These are phyloP conservation scores for Cenococcum geophilum DNA, from an alignment of 495 filamentous ascomycete species.

Conservation along the genomic window DNA sequence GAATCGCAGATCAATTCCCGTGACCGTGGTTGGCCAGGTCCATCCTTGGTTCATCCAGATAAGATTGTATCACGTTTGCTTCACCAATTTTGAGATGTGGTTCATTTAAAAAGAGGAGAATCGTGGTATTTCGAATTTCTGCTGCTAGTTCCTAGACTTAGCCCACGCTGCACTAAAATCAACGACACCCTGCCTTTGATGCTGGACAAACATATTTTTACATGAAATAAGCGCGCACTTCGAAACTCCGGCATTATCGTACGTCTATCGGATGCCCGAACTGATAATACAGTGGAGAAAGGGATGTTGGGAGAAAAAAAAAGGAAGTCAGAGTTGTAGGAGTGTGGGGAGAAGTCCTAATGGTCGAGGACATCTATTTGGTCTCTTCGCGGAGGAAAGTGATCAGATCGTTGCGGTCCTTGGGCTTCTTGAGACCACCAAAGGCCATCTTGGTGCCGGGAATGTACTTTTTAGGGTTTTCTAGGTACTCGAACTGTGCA, in stretches of 20 bases:
- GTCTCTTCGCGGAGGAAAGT: constrained; percentile 48
- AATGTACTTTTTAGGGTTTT: constrained; percentile 95
- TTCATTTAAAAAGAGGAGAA: constrained; percentile 26
- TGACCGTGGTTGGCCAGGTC: too few species aligned
- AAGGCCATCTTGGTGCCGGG: constrained; percentile 99
- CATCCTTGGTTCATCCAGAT: too few species aligned
- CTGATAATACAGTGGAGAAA: constrained; percentile 26
- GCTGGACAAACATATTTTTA: constrained; percentile 25
- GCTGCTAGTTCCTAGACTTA: constrained; percentile 23
- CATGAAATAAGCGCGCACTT: constrained; percentile 18
- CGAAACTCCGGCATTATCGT: constrained; percentile 15
- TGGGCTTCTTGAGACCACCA: constrained; percentile 98
- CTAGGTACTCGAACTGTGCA: constrained; percentile 71
- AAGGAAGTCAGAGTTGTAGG: neutral
- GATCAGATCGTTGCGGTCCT: constrained; percentile 99
- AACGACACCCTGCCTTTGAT: constrained; percentile 13
- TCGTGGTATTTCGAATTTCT: constrained; percentile 24
- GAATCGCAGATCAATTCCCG: too few species aligned
- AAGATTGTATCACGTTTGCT: too few species aligned
- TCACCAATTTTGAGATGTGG: neutral
- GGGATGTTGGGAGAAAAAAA: constrained; percentile 11
- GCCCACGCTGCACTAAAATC: constrained; percentile 25
- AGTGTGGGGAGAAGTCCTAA: neutral
- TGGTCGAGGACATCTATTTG: constrained; percentile 30
- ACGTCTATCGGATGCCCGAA: constrained; percentile 32